Evolutionary conservation across 805 yeast genomes (phyloP).

Genomic region (Pichia eremophila): DNA sequence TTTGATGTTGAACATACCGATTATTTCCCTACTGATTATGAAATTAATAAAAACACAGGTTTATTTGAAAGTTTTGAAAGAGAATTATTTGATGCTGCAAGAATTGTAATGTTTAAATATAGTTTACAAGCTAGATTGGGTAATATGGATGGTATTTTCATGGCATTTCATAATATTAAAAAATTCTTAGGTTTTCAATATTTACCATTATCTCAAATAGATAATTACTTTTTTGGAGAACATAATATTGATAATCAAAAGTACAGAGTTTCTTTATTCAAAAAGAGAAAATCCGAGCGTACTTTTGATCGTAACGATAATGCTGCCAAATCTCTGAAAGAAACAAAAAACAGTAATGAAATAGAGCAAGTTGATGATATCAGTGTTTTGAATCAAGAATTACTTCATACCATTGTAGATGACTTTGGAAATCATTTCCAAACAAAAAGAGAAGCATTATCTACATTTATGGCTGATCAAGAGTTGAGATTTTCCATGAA

Average conservation of each 20-base stretch:
- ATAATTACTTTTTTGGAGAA: conserved; percentile 45
- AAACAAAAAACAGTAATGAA: not conserved
- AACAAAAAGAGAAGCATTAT: conserved; percentile 27
- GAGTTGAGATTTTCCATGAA: conserved; percentile 58
- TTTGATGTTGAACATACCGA: conserved; percentile 55
- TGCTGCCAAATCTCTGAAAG: conserved; percentile 1
- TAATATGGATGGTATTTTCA: conserved; percentile 90
- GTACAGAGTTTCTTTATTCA: not conserved
- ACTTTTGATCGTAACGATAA: not conserved
- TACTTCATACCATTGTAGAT: conserved; percentile 14
- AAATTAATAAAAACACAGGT: conserved; percentile 54
- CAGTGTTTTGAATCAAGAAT: conserved; percentile 1
- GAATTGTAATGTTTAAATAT: conserved; percentile 75
- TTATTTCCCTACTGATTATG: conserved; percentile 55
- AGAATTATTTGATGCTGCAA: conserved; percentile 65
- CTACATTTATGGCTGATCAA: conserved; percentile 47
- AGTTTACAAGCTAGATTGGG: conserved; percentile 90
- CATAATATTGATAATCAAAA: not conserved
- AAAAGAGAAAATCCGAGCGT: not conserved
- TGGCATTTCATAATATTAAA: conserved; percentile 81
- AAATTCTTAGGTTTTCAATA: conserved; percentile 87
- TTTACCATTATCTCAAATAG: conserved; percentile 65
- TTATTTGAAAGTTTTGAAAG: conserved; percentile 70
- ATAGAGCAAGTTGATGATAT: not conserved
- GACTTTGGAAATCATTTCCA: conserved; percentile 24